Evolutionary conservation across 2,329 filamentous ascomycete species (phyloP).

Genomic region (Eurotiales sp.): DNA sequence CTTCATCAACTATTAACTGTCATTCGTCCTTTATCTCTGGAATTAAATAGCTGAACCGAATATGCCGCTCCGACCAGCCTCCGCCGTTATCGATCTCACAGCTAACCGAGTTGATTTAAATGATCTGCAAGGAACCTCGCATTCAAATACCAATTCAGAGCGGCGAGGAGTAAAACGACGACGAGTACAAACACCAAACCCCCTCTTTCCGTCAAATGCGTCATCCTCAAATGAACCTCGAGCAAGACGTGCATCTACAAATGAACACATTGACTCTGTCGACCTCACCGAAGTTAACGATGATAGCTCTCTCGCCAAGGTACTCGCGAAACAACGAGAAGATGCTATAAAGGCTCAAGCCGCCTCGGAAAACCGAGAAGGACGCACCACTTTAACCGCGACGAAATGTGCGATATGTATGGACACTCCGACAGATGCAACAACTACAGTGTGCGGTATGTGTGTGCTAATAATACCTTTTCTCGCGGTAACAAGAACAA

Average conservation of each 20-base stretch:
- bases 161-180: slow-evolving; percentile 17
- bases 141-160: background rate
- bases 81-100: slow-evolving; percentile 11
- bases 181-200: slow-evolving; percentile 15
- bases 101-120: slow-evolving; percentile 9
- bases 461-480: slow-evolving; percentile 10
- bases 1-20: too few species aligned
- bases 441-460: slow-evolving; percentile 58
- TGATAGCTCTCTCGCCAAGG: slow-evolving; percentile 37
- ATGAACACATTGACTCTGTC: slow-evolving; percentile 43
- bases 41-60: background rate
- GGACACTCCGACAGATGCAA: slow-evolving; percentile 58
- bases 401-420: slow-evolving; percentile 62
- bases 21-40: too few species aligned
- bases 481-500: background rate
- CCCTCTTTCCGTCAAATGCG: slow-evolving; percentile 4
- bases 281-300: slow-evolving; percentile 48
- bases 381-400: slow-evolving; percentile 40
- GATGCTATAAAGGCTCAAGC: slow-evolving; percentile 49
- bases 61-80: slow-evolving; percentile 7
- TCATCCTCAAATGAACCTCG: slow-evolving; percentile 7
- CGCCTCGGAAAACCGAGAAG: slow-evolving; percentile 25
- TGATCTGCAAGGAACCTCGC: background rate
- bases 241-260: slow-evolving; percentile 1
- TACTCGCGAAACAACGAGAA: slow-evolving; percentile 51